Conservation (phyloP, 768 basidiomycete species). For the Tricholoma sp. region DNA sequence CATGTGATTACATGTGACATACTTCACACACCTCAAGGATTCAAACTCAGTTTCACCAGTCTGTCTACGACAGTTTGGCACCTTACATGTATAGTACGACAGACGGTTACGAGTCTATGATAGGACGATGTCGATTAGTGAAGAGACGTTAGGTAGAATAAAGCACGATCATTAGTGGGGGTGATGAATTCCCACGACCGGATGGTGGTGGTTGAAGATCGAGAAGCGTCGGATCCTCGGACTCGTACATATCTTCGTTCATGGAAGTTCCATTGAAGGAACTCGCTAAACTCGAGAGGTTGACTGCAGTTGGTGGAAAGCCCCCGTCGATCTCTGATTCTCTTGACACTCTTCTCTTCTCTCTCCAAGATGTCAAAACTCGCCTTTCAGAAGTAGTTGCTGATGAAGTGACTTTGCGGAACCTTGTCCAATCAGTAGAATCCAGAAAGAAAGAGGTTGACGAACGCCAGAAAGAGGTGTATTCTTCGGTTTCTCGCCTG, state of each 20-base stretch:
- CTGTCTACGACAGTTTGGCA: no score
- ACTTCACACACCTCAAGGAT: no score
- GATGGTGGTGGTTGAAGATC: no score
- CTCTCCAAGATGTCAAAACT: constrained; percentile 52
- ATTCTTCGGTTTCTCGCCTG: constrained; percentile 67
- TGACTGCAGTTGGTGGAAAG: constrained; percentile 52
- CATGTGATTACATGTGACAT: no score
- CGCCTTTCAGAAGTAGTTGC: constrained; percentile 43
- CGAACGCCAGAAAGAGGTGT: constrained; percentile 85
- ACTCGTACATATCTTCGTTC: not conserved
- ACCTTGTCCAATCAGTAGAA: constrained; percentile 57
- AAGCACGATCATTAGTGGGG: no score
- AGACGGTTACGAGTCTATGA: no score
- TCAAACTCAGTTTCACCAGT: no score
- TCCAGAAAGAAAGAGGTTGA: constrained; percentile 78
- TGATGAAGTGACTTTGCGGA: constrained; percentile 42
- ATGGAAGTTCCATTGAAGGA: constrained; percentile 82
- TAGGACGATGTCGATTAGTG: no score
- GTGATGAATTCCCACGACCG: no score
- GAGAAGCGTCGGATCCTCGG: no score
- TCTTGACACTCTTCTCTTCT: constrained; percentile 57
- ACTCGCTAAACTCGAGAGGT: constrained; percentile 67
- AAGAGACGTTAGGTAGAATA: no score
- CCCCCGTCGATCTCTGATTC: constrained; percentile 50
- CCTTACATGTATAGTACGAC: no score